These are phyloP conservation scores for Solanum lignicaule DNA, from an alignment of 257 asterid species.

Conservation along the genomic window DNA sequence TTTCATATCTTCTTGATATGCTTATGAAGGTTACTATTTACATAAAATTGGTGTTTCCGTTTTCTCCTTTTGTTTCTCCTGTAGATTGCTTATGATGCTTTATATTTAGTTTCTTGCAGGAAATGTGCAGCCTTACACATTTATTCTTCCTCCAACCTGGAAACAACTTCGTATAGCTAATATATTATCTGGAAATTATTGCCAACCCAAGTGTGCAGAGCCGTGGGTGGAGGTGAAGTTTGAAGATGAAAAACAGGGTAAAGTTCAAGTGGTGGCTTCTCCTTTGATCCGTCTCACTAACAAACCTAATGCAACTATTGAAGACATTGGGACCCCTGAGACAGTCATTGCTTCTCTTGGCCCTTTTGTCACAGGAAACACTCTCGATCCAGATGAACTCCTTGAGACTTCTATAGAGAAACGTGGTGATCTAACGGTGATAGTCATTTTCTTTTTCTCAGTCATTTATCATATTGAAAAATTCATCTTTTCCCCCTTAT, in stretches of 20 bases:
- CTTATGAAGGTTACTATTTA: not conserved
- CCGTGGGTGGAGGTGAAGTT: conserved; percentile 97
- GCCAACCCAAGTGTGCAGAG: conserved; percentile 99
- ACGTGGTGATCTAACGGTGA: conserved; percentile 80
- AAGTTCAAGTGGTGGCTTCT: conserved; percentile 85
- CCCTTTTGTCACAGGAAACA: conserved; percentile 91
- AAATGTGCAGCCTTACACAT: conserved; percentile 94
- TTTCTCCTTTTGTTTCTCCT: not conserved
- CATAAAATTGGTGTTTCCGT: not conserved
- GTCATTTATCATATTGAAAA: not conserved
- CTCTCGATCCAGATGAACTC: conserved; percentile 82
- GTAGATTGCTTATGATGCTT: conserved; percentile 58
- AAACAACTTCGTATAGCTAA: conserved; percentile 84
- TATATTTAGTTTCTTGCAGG: conserved; percentile 87
- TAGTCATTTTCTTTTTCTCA: not conserved
- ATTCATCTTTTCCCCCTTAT: not conserved
- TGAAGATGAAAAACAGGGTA: conserved; percentile 80
- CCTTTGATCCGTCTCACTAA: conserved; percentile 88
- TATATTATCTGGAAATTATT: conserved; percentile 88
- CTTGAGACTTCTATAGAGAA: conserved; percentile 63
- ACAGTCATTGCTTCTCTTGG: conserved; percentile 92
- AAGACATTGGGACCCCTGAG: conserved; percentile 88
- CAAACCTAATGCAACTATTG: conserved; percentile 85
- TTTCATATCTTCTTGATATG: not conserved
- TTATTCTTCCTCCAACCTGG: conserved; percentile 91